Evolutionary conservation across 116 monocot species (phyloP), one percentile per base, ranked within the genome.

Genomic region (Cymodocea nodosa): DNA sequence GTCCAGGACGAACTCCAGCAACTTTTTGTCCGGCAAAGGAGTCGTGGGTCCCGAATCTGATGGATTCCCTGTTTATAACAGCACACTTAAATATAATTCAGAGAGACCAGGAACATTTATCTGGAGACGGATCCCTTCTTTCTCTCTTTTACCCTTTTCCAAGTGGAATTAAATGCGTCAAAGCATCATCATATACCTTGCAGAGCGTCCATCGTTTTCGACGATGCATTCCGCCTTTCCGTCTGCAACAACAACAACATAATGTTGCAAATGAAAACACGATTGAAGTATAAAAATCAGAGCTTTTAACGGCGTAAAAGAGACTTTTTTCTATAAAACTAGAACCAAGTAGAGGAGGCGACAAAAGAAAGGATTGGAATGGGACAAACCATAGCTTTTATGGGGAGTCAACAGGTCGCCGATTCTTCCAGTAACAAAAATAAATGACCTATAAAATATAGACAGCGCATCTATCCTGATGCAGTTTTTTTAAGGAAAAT

Each of bases 1-100:
- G 58, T 93, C 93, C 37, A 93, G 88, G 68, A 93, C 85, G 88
- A 88, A 85, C 30, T 77, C 68, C 75, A 85, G 62, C 83, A 93
- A 82, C 70, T 81, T 83, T 72, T 83, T 83, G 79, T 85, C 88
- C 0, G 88, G 93, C 76, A 93, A 71, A 69, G 81, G 78, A 6
- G 81, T 88, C 20, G 73, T 71, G 65, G 77, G 73, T 68, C 71
- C 85, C 14, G 68, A 69, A 80, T 68, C 82, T 19, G 63, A 51
- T n/a, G 15, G 67, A 18, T 73, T 71, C 44, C 81, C 77, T 83
- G 74, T 65, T 80, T 23, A 70, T 14, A 72, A 10, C 44, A 44
- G 44, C 44, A 44, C 6, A 44, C 44, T 44, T 44, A 61, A 52
- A 51, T 60, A 70, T 60, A 70, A 72, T 2, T 18, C 37, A 59